Conservation (phyloP, 495 filamentous ascomycete species). For the Penicillium manginii region DNA sequence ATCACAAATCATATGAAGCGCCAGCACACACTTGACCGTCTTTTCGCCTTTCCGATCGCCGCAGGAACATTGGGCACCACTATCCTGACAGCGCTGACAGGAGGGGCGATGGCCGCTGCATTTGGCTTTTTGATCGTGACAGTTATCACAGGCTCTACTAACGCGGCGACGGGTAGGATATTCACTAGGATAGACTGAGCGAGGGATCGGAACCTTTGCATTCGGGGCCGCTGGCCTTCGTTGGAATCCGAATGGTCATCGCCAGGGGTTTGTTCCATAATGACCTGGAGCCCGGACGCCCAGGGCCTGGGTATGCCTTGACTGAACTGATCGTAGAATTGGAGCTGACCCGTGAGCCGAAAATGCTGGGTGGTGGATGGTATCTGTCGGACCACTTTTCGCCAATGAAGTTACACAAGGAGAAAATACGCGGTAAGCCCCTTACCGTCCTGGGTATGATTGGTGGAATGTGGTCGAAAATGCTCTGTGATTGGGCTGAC, state of each 20-base stretch:
- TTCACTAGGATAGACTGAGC: conserved; percentile 29
- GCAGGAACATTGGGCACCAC: conserved; percentile 54
- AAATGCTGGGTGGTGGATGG: no score
- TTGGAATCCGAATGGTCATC: conserved; percentile 17
- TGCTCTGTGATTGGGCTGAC: no score
- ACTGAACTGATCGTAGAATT: conserved; percentile 21
- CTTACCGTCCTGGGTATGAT: no score
- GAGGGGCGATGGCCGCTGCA: conserved; percentile 60
- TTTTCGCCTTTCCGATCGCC: conserved; percentile 63
- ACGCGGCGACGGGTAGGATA: conserved; percentile 44
- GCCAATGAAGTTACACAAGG: no score
- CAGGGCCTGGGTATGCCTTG: conserved; percentile 23
- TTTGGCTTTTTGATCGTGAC: conserved; percentile 70
- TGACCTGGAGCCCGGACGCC: conserved; percentile 10
- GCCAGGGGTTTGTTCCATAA: conserved; percentile 22
- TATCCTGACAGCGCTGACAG: conserved; percentile 61
- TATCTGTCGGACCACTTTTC: no score
- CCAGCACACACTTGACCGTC: conserved; percentile 51
- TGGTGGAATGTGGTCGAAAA: no score
- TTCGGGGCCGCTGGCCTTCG: conserved; percentile 26
- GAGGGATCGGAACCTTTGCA: conserved; percentile 45
- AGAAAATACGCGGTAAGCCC: no score
- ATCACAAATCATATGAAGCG: background rate
- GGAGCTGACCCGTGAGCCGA: conserved; percentile 24
- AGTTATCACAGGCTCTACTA: conserved; percentile 70